A percentile compares a stretch with the other conserved stretches of the same genome.
Evolutionary conservation across 73 alveolate species (phyloP).

Genomic region (Tetrahymena thermophila): DNA sequence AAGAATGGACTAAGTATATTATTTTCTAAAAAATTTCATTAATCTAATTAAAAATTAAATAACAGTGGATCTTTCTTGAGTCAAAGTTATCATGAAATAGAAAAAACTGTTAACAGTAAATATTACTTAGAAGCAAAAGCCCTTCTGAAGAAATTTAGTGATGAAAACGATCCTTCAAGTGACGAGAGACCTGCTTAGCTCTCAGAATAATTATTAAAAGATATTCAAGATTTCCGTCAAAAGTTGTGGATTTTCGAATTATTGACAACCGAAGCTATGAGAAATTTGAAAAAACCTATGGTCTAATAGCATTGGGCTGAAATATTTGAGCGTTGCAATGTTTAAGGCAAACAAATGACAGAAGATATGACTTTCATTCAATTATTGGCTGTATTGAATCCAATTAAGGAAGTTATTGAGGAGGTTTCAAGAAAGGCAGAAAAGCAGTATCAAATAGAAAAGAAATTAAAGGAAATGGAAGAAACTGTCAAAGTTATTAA

Average conservation of each 20-base stretch:
- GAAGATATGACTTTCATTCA: neutral
- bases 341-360: conserved; percentile 47
- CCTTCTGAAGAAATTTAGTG: neutral
- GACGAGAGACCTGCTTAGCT: conserved; percentile 15
- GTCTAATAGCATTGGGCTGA: neutral
- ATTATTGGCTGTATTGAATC: conserved; percentile 69
- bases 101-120: neutral
- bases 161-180: neutral
- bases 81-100: conserved; percentile 67
- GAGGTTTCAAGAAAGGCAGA: conserved; percentile 80
- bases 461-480: conserved; percentile 65
- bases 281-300: conserved; percentile 3
- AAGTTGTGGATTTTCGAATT: conserved; percentile 38
- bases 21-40: conserved; percentile 23
- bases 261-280: conserved; percentile 46
- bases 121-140: neutral
- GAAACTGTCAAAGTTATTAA: conserved; percentile 64
- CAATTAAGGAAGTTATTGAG: conserved; percentile 78
- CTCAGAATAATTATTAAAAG: conserved; percentile 27
- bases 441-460: conserved; percentile 61
- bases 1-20: conserved; percentile 38
- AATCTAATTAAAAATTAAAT: conserved; percentile 27
- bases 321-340: conserved; percentile 45
- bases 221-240: conserved; percentile 13
- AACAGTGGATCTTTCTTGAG: conserved; percentile 8